These are phyloP conservation scores for Didymella segeticola DNA, from an alignment of 2,329 filamentous ascomycete genomes.

Conservation along the genomic window DNA sequence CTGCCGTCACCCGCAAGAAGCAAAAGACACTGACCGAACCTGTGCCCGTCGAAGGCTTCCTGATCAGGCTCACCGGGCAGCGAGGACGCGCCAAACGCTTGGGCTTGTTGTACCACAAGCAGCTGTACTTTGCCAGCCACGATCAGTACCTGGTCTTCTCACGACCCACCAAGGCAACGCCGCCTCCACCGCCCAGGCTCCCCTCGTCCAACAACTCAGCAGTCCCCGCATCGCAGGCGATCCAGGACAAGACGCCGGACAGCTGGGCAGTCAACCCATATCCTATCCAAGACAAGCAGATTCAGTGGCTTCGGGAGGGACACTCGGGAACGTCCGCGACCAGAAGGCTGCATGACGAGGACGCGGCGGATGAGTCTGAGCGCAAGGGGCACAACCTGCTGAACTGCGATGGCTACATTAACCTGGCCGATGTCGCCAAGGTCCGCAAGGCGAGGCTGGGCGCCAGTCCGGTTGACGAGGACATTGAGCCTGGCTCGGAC, in stretches of 20 bases:
- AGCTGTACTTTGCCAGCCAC: constrained; percentile 69
- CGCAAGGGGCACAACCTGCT: constrained; percentile 65
- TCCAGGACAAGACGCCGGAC: constrained; percentile 64
- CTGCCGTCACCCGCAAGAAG: constrained; percentile 50
- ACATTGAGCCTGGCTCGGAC: constrained; percentile 59
- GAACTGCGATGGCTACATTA: constrained; percentile 69
- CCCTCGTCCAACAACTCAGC: constrained; percentile 51
- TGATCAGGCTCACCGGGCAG: constrained; percentile 69
- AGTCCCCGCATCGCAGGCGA: constrained; percentile 62
- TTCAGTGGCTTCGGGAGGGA: constrained; percentile 63
- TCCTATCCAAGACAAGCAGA: constrained; percentile 59
- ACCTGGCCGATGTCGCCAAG: constrained; percentile 63
- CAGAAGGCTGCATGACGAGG: constrained; percentile 60
- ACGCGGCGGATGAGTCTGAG: constrained; percentile 65
- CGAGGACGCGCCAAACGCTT: constrained; percentile 64
- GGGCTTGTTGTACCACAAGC: constrained; percentile 69
- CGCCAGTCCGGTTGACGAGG: constrained; percentile 60
- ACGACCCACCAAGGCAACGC: constrained; percentile 62
- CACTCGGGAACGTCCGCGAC: constrained; percentile 51
- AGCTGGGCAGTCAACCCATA: constrained; percentile 69
- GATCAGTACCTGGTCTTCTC: constrained; percentile 70
- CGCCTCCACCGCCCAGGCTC: constrained; percentile 65
- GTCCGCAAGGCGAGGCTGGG: constrained; percentile 63
- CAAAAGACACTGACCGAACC: constrained; percentile 62
- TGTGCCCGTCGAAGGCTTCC: constrained; percentile 68